Evolutionary conservation across 148 eudicot species (phyloP), one percentile per base, ranked within the genome.

Genomic region (Tetragonia tetragonoides): DNA sequence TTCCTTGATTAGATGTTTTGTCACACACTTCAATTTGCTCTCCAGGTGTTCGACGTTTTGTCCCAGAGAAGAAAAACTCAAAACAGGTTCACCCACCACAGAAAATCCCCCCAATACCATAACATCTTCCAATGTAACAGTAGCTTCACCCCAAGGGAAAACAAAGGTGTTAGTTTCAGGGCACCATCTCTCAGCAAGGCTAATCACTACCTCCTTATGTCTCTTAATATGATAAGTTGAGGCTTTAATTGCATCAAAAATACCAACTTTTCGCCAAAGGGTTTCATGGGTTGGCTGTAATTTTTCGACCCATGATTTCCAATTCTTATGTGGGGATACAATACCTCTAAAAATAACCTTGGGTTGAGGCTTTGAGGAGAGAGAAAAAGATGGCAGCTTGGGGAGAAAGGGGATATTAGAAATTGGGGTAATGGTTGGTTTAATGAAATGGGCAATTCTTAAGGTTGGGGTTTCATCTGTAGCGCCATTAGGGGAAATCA

Each of bases 131-230:
- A 82, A 46, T 2, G 81, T 69, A 44, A 85, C 16, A 37, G 85
- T 85, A 1, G 81, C 79, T 16, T 84, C 84, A 10, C 84, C 84
- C 82, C 75, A 72, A 78, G 74, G 17, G 63, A 78, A 18, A 46
- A 86, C 80, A 61, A 88, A 88, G 0, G 90, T 85, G 21, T 86
- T 88, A 0, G 87, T 88, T 20, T 83, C 83, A 47, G 79, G 75
- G 60, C 85, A 86, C 89, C 87, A 86, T 62, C 86, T 78, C 56
- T 87, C 89, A 28, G 77, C 82, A 9, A 88, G 61, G 12, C 83
- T 82, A 64, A 85, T 68, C 0, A 88, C 54, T 47, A 88, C 73
- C 0, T 86, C 85, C 2, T 79, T 51, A 16, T 84, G 61, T 64
- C 56, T 71, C 3, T 21, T 42, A 21, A 88, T 47, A 12, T 67